Evolutionary conservation across 2,329 filamentous ascomycete genomes (phyloP), one percentile per base, ranked within the genome.

Genomic region (Fulvia fulva): DNA sequence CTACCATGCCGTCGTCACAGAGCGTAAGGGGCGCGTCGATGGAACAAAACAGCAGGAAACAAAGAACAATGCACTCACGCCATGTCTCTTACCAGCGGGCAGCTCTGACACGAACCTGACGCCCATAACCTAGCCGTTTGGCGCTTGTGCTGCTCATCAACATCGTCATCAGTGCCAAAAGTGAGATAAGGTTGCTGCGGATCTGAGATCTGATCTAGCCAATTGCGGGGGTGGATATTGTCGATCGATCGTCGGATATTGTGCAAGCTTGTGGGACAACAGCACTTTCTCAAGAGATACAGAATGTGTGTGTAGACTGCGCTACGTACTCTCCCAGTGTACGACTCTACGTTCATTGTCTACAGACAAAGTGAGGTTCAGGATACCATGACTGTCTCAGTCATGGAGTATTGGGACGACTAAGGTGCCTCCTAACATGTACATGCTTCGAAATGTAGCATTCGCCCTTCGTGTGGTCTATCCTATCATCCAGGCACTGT

Each of bases 1-100:
- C 67, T 55, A 63, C 57, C 65, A 68, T 68, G 46, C 25, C 32
- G 45, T 28, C 8, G 45, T 56, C 54, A 37, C 47, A 7, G 26
- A 5, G 14, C 23, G 32, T 7, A 46, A 51, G 28, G 21, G 46
- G 25, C 7, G 6, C 23, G 26, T 32, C n/a, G 16, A 44, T 14
- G 28, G 47, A 25, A 51, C 25, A 41, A 54, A 45, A 26, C 8
- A 21, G 47, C 16, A 16, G 22, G 28, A 25, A 53, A 49, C 53
- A 55, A 34, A 49, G 53, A 37, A 7, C 19, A 19, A 5, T 9
- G 16, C 12, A 32, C 28, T 32, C 2, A 32, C 28, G 28, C 23
- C 47, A 32, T 50, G 47, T 32, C 12, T 21, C 23, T 50, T 50
- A 32, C 25, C 25, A 28, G 5, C 11, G 9, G 25, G 25, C 44